A percentile compares a stretch with the other conserved stretches of the same genome.
Conservation (phyloP, 805 yeast species). For the Ogataea paraovalis region DNA sequence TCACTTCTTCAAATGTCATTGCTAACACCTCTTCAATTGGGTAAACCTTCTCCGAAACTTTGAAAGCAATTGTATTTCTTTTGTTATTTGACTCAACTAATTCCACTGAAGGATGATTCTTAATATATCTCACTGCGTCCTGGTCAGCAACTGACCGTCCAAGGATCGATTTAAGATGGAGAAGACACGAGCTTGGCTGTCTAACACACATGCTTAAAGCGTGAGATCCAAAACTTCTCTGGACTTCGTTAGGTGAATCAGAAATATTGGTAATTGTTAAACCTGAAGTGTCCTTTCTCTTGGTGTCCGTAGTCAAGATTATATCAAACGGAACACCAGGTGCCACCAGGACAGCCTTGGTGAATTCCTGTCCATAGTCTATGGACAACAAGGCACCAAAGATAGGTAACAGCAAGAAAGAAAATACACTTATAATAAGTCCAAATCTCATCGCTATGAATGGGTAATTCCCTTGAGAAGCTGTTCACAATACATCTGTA, state of each 20-base stretch:
- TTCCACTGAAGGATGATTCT: slow-evolving; percentile 58
- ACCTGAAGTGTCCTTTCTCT: slow-evolving; percentile 84
- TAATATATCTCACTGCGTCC: slow-evolving; percentile 42
- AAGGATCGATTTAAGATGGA: slow-evolving; percentile 65
- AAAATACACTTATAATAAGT: slow-evolving; percentile 18
- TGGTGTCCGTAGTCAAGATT: slow-evolving; percentile 84
- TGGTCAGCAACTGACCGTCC: slow-evolving; percentile 56
- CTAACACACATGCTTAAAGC: slow-evolving; percentile 67
- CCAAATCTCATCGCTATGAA: slow-evolving; percentile 5
- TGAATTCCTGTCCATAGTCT: slow-evolving; percentile 83
- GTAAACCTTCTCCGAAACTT: slow-evolving; percentile 35
- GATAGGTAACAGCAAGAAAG: slow-evolving; percentile 13
- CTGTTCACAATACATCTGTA: no score
- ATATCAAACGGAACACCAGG: slow-evolving; percentile 88
- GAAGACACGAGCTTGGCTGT: slow-evolving; percentile 65
- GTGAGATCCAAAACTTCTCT: slow-evolving; percentile 76
- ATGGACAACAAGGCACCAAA: slow-evolving; percentile 75
- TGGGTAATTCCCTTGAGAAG: background rate
- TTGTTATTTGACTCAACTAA: slow-evolving; percentile 37
- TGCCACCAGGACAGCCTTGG: slow-evolving; percentile 85
- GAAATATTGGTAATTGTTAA: slow-evolving; percentile 51
- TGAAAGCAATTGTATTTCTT: slow-evolving; percentile 56
- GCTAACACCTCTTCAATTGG: slow-evolving; percentile 77
- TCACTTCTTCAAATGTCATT: slow-evolving; percentile 70
- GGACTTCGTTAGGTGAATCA: slow-evolving; percentile 41